Percentiles rank a stretch among this genome's conserved stretches.
These are phyloP conservation scores for Aphanocladium album DNA, from an alignment of 2,329 filamentous ascomycete species.

Conservation along the genomic window DNA sequence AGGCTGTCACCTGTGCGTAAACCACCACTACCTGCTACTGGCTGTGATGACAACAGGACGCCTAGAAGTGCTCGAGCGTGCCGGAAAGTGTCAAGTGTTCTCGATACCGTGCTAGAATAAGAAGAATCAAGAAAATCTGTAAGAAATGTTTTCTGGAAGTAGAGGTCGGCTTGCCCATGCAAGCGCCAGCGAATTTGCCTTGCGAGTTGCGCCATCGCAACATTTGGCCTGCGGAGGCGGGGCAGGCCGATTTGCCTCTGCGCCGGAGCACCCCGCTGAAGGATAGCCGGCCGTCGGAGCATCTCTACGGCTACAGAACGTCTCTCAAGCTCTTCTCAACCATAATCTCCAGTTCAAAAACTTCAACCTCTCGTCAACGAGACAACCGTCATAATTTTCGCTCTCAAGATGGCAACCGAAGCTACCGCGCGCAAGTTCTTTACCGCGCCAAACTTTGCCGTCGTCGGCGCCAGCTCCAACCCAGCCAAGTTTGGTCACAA, in stretches of 20 bases:
- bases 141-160: too few relatives aligned
- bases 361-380: not conserved
- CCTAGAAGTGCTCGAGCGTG: too few relatives aligned
- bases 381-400: not conserved
- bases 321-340: not conserved
- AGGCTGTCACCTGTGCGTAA: too few relatives aligned
- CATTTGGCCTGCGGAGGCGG: slow-evolving; percentile 1
- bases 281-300: not conserved
- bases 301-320: not conserved
- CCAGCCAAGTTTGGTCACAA: slow-evolving; percentile 83
- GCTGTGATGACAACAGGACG: too few relatives aligned
- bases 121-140: too few relatives aligned
- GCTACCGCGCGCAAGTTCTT: slow-evolving; percentile 75
- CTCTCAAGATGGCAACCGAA: slow-evolving; percentile 55
- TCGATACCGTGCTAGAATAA: too few relatives aligned
- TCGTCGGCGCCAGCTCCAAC: slow-evolving; percentile 85
- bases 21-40: too few relatives aligned
- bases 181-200: not conserved
- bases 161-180: not conserved
- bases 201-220: not conserved
- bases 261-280: slow-evolving; percentile 7
- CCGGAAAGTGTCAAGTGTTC: too few relatives aligned
- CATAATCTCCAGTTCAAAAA: not conserved
- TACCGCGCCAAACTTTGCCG: slow-evolving; percentile 71
- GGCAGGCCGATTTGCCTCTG: slow-evolving; percentile 1